Evolutionary conservation across 2,329 filamentous ascomycete genomes (phyloP).

Genomic region (Apiospora phragmitis): DNA sequence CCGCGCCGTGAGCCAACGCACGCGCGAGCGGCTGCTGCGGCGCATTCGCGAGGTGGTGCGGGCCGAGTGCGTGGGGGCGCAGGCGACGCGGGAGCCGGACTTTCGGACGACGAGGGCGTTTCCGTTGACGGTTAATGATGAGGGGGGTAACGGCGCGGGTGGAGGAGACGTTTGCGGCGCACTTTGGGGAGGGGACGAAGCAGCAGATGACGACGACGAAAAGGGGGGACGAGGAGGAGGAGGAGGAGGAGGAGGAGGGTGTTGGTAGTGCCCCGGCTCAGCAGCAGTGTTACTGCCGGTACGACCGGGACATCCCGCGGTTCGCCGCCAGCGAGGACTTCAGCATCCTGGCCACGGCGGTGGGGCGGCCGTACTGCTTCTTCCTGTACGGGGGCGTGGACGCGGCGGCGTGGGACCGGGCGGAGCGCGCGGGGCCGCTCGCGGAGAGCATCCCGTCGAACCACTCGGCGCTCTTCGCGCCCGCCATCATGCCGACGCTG

Average conservation of each 20-base stretch:
- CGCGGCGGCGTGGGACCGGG: not conserved
- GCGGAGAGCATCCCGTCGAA: not conserved
- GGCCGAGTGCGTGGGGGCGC: not conserved
- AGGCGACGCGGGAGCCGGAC: not conserved
- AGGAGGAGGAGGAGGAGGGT: not conserved
- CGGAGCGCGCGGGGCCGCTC: not conserved
- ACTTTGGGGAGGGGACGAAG: not conserved
- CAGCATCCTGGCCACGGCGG: constrained; percentile 9
- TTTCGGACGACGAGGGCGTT: not conserved
- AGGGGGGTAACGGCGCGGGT: not conserved
- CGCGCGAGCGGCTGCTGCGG: not conserved
- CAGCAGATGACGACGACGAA: not conserved
- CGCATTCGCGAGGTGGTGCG: not conserved
- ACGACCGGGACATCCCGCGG: constrained; percentile 5
- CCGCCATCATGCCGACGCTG: constrained; percentile 1
- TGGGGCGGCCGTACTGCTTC: constrained; percentile 7
- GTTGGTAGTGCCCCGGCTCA: too few relatives aligned
- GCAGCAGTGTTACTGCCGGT: not conserved
- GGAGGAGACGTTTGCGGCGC: constrained; percentile 9
- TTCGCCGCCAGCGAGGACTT: constrained; percentile 9
- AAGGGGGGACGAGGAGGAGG: not conserved
- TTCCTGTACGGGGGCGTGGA: constrained; percentile 6
- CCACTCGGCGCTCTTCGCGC: constrained; percentile 7
- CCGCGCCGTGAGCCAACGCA: not conserved
- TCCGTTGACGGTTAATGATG: constrained; percentile 8